These are phyloP conservation scores for Starmera stellimalicola DNA, from an alignment of 1,139 yeast genomes.

Conservation along the genomic window DNA sequence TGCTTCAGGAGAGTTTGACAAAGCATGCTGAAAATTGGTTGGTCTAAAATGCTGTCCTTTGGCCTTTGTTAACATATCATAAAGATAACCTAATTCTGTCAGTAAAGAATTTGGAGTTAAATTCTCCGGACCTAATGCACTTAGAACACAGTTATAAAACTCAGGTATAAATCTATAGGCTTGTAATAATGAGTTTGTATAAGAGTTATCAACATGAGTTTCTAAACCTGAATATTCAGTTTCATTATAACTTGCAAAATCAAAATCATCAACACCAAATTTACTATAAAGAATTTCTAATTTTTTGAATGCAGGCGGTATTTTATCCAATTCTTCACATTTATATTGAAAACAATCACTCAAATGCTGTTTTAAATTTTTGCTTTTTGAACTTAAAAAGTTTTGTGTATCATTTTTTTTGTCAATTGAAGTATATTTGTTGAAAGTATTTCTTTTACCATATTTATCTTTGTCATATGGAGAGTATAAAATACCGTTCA, in stretches of 20 bases:
- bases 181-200: slow-evolving; percentile 73
- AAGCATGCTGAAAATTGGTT: slow-evolving; percentile 52
- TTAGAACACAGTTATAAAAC: slow-evolving; percentile 54
- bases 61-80: slow-evolving; percentile 86
- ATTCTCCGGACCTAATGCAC: slow-evolving; percentile 49
- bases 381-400: slow-evolving; percentile 63
- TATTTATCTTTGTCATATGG: slow-evolving; percentile 45
- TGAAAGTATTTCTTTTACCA: slow-evolving; percentile 41
- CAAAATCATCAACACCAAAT: slow-evolving; percentile 92
- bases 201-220: slow-evolving; percentile 74
- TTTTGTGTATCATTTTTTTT: slow-evolving; percentile 26
- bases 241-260: slow-evolving; percentile 73
- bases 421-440: slow-evolving; percentile 37
- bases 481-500: slow-evolving; percentile 11
- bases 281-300: slow-evolving; percentile 76
- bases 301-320: slow-evolving; percentile 69
- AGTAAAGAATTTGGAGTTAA: slow-evolving; percentile 42
- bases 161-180: slow-evolving; percentile 72
- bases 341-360: slow-evolving; percentile 19
- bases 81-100: slow-evolving; percentile 79
- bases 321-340: slow-evolving; percentile 22
- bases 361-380: slow-evolving; percentile 12
- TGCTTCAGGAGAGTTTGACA: slow-evolving; percentile 39
- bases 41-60: slow-evolving; percentile 62
- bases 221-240: slow-evolving; percentile 82